phyloP scores from a whole-genome alignment of 2,329 filamentous ascomycete genomes.

The Acrodontium crateriforme region DNA sequence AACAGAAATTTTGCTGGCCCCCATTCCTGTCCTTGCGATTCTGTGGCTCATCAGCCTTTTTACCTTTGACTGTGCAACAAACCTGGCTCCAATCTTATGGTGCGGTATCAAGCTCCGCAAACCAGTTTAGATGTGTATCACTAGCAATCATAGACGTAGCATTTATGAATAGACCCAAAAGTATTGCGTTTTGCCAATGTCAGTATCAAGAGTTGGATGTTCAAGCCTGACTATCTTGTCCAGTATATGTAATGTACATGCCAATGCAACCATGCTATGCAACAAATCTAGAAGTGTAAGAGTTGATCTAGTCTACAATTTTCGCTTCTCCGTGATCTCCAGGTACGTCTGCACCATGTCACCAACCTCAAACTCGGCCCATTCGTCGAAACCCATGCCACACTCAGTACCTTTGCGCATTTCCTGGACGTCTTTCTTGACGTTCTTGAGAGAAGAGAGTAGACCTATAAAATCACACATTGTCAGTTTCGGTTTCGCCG shows the following conservation, averaged over 20 bases:
- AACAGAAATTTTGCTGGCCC: constrained; percentile 50
- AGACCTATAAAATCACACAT: constrained; percentile 44
- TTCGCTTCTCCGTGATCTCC: constrained; percentile 58
- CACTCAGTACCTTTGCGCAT: constrained; percentile 92
- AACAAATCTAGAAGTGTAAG: constrained; percentile 1
- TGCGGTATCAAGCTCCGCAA: constrained; percentile 33
- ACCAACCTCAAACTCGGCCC: constrained; percentile 63
- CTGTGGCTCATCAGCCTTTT: constrained; percentile 44
- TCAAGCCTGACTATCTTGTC: too few relatives aligned
- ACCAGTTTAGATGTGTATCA: too few relatives aligned
- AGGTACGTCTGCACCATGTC: constrained; percentile 85
- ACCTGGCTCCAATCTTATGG: constrained; percentile 38
- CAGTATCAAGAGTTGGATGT: too few relatives aligned
- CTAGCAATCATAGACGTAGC: too few relatives aligned
- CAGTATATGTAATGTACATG: too few relatives aligned
- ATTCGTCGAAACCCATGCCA: constrained; percentile 71
- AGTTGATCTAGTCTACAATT: constrained; percentile 26
- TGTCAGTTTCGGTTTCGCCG: constrained; percentile 2
- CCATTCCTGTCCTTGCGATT: constrained; percentile 44
- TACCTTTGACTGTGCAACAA: constrained; percentile 37
- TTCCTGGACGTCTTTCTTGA: constrained; percentile 80
- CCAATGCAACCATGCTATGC: too few relatives aligned
- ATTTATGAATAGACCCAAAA: too few relatives aligned
- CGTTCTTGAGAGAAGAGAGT: constrained; percentile 71
- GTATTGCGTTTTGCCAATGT: too few relatives aligned